A percentile compares a stretch with the other conserved stretches of the same genome.
Evolutionary conservation across 164 flowering plant genomes (phyloP).

Genomic region (Nelumbo lutea): DNA sequence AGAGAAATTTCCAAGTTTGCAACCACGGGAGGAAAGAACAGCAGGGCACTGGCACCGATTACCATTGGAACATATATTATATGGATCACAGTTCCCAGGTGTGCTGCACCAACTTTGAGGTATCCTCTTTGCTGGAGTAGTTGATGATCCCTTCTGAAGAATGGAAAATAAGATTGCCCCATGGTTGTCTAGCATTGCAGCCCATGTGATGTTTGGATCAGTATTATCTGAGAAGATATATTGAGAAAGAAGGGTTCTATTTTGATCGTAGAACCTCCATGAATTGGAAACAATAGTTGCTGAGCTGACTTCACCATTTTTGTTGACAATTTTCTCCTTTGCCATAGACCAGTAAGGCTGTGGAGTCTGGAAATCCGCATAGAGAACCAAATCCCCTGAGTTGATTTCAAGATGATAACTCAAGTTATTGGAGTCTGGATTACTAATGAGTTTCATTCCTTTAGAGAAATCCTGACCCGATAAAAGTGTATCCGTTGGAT

Average conservation of each 20-base stretch:
- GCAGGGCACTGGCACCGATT: constrained; percentile 45
- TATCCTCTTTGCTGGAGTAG: constrained; percentile 24
- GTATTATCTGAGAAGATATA: constrained; percentile 31
- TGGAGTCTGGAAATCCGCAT: constrained; percentile 37
- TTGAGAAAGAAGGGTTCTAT: constrained; percentile 28
- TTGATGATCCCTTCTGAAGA: constrained; percentile 25
- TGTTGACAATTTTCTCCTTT: constrained; percentile 27
- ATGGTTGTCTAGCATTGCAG: constrained; percentile 40
- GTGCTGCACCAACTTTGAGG: constrained; percentile 36
- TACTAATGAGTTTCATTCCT: constrained; percentile 46
- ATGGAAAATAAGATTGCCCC: constrained; percentile 36
- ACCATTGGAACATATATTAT: constrained; percentile 27
- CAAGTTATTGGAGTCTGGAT: constrained; percentile 19
- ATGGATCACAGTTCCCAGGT: constrained; percentile 43
- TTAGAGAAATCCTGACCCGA: constrained; percentile 36
- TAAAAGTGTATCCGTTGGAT: constrained; percentile 54
- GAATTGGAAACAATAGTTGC: constrained; percentile 37
- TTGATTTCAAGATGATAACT: constrained; percentile 28
- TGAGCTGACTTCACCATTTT: constrained; percentile 22
- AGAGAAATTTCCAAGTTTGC: constrained; percentile 28
- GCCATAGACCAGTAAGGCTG: constrained; percentile 55
- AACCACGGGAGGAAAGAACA: constrained; percentile 28
- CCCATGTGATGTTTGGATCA: constrained; percentile 40
- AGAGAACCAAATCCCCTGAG: constrained; percentile 44
- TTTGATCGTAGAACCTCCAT: constrained; percentile 41